Conservation (phyloP, 2,329 filamentous ascomycete genomes). For the Cladophialophora exuberans region DNA sequence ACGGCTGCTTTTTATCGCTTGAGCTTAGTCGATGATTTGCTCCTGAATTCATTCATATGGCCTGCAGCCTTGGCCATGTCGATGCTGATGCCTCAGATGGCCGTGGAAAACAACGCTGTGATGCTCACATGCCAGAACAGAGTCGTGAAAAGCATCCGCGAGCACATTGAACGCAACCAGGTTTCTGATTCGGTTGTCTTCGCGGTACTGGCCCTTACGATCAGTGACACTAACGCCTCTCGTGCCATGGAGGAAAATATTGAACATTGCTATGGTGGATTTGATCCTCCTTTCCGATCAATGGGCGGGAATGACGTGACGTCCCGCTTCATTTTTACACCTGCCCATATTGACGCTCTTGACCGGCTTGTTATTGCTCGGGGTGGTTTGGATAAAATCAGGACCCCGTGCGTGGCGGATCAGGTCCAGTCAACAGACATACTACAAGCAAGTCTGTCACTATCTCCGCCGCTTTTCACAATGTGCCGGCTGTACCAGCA, state of each 20-base stretch:
- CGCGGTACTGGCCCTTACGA: slow-evolving; percentile 16
- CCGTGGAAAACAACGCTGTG: slow-evolving; percentile 9
- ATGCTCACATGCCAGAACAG: slow-evolving; percentile 18
- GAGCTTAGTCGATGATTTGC: slow-evolving; percentile 17
- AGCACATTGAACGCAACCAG: slow-evolving; percentile 6
- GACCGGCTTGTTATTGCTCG: slow-evolving; percentile 12
- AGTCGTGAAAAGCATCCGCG: slow-evolving; percentile 9
- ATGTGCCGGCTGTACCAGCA: slow-evolving; percentile 12
- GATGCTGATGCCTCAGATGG: slow-evolving; percentile 2
- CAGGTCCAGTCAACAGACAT: slow-evolving; percentile 21
- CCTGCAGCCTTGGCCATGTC: slow-evolving; percentile 21
- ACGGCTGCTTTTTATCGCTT: slow-evolving; percentile 17
- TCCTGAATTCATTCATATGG: slow-evolving; percentile 20
- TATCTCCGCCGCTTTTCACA: slow-evolving; percentile 10
- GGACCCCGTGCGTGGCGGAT: slow-evolving; percentile 16
- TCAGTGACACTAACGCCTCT: slow-evolving; percentile 14
- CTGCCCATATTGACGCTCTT: slow-evolving; percentile 7
- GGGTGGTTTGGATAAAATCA: slow-evolving; percentile 4
- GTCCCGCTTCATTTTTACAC: slow-evolving; percentile 16
- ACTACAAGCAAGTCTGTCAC: slow-evolving; percentile 10
- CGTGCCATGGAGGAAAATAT: neutral
- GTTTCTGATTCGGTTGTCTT: slow-evolving; percentile 16
- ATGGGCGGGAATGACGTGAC: slow-evolving; percentile 16
- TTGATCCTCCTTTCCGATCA: slow-evolving; percentile 16
- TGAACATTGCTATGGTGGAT: slow-evolving; percentile 9